A percentile compares a stretch with the other conserved stretches of the same genome.
These are phyloP conservation scores for Phytophthora aleatoria DNA, from an alignment of 352 stramenopile genomes.

Conservation along the genomic window DNA sequence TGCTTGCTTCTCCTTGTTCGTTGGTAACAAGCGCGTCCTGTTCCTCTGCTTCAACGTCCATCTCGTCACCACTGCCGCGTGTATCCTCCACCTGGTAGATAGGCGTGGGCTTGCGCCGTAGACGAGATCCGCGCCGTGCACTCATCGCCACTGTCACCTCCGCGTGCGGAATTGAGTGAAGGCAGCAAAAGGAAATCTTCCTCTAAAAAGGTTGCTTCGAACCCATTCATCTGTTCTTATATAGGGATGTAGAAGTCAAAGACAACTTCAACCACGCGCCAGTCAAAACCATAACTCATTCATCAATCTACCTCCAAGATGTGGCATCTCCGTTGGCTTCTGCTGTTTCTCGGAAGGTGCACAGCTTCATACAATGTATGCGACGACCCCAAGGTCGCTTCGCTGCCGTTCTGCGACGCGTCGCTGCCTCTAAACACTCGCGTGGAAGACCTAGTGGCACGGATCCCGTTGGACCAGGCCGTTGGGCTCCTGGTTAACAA, in stretches of 20 bases:
- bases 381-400: constrained; percentile 44
- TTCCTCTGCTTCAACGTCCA: constrained; percentile 21
- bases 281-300: constrained; percentile 12
- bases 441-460: constrained; percentile 67
- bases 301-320: constrained; percentile 20
- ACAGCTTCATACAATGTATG: constrained; percentile 52
- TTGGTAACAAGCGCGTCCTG: constrained; percentile 18
- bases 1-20: constrained; percentile 30
- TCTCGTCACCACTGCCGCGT: constrained; percentile 32
- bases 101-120: constrained; percentile 64
- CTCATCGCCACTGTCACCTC: constrained; percentile 30
- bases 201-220: constrained; percentile 8
- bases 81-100: constrained; percentile 76
- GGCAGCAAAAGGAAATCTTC: constrained; percentile 23
- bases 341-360: constrained; percentile 5
- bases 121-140: constrained; percentile 60
- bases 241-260: constrained; percentile 13
- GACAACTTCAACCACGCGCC: constrained; percentile 29
- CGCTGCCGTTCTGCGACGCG: constrained; percentile 73
- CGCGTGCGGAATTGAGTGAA: constrained; percentile 24
- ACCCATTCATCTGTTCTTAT: constrained; percentile 5
- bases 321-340: constrained; percentile 8
- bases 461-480: constrained; percentile 72
- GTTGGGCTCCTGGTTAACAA: constrained; percentile 74
- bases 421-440: constrained; percentile 54